Percentiles rank a stretch among this genome's conserved stretches.
These are phyloP conservation scores for Eremomyces bilateralis DNA, from an alignment of 495 filamentous ascomycete genomes.

Conservation along the genomic window DNA sequence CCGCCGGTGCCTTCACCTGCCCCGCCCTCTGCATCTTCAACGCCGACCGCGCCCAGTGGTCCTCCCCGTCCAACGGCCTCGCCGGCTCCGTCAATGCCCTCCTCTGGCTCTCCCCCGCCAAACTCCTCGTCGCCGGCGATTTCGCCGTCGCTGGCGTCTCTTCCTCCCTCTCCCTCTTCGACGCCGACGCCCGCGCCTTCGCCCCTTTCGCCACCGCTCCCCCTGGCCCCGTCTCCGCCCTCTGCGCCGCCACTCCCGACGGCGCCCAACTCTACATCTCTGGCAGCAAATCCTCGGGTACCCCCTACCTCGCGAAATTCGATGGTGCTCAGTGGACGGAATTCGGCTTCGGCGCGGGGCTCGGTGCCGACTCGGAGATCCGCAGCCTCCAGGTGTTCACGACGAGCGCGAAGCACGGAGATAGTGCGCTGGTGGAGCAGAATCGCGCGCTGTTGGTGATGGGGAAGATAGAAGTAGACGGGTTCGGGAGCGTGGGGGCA, in stretches of 20 bases:
- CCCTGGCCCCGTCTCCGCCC: conserved; percentile 56
- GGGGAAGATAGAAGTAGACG: conserved; percentile 51
- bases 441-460: conserved; percentile 59
- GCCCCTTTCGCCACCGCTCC: conserved; percentile 35
- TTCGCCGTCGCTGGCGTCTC: conserved; percentile 41
- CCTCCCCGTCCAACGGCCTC: conserved; percentile 45
- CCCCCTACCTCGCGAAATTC: conserved; percentile 58
- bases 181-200: conserved; percentile 36
- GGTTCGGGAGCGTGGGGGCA: conserved; percentile 68
- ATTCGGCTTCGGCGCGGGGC: conserved; percentile 30
- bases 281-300: conserved; percentile 41
- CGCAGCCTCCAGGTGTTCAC: conserved; percentile 62
- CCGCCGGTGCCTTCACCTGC: conserved; percentile 68
- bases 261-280: conserved; percentile 57
- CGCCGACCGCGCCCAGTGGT: conserved; percentile 47
- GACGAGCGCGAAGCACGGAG: conserved; percentile 40
- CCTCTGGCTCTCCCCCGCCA: conserved; percentile 47
- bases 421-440: conserved; percentile 36
- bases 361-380: conserved; percentile 43
- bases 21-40: conserved; percentile 61
- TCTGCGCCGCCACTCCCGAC: conserved; percentile 48
- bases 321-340: conserved; percentile 38
- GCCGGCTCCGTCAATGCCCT: conserved; percentile 45
- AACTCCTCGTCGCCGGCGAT: conserved; percentile 55
- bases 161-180: conserved; percentile 54